Evolutionary conservation across 345 rosid species (phyloP), one percentile per base, ranked within the genome.

Genomic region (Camelina laxa): DNA sequence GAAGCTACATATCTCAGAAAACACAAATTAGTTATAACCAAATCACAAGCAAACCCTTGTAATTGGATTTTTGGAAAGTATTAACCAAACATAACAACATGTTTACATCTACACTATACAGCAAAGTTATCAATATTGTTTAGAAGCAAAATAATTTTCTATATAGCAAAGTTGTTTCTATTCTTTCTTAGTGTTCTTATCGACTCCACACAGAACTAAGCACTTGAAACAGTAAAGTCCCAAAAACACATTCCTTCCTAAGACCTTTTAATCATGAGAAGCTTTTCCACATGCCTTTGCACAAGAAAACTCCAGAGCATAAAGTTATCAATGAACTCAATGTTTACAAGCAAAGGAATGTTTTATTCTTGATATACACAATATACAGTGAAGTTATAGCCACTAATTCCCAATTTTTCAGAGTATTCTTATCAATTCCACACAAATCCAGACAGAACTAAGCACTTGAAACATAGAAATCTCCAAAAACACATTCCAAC

Each of bases 81-180:
- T 27, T 51, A 27, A 53, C 44, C 24, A 6, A 16, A 72, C 50
- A 72, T 16, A 24, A 38, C 41, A 41, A 51, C 35, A 30, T 69
- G 73, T 21, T 13, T 44, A 19, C 17, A 31, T 15, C 36, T 73
- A 42, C 17, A 16, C 1, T 12, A 55, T 7, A 17, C 14, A 54
- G 0, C 33, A 41, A 27, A 27, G 14, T 42, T 47, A 42, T 17
- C 45, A 41, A 30, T 39, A 41, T 7, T 31, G 44, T 42, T 19
- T 13, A 48, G 11, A 50, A 41, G 76, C 69, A 39, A 30, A 62
- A 38, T 5, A 38, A 63, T 63, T 69, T 53, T 39, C 58, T 53
- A 39, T 51, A 27, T 53, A 62, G 14, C 22, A 27, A 62, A 36
- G 59, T 22, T 16, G 38, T 22, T 35, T 11, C 15, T 10, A 41